Base-by-base conservation (phyloP, 2,329 filamentous ascomycete genomes). In the Colletotrichum brevisporum region DNA sequence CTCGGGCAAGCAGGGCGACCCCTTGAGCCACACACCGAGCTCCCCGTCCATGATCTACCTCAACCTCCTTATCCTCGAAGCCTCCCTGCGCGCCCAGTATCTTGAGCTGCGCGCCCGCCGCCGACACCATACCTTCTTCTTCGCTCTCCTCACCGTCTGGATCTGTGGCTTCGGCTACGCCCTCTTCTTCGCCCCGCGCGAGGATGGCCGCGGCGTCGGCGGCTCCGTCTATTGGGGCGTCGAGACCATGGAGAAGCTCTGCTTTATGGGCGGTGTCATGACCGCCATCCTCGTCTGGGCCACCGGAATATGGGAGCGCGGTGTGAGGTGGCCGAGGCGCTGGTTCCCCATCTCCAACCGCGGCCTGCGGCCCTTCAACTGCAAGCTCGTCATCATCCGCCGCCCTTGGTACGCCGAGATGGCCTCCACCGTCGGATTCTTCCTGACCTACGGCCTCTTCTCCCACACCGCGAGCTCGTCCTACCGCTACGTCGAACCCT, bases 141-240 rank as follows among this genome's bases (percentile, higher is more conserved):
- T 98, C 24, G 86, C 92, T 18, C 85, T 97, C 12, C 88, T 99
- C 31, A 88, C 88, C 4, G 77, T 91, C 31, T 99, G 96, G 96
- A 91, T 94, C 54, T 82, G 89, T 71, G 92, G 92, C 75, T 98
- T 98, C 82, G 90, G 90, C 72, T 98, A 98, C 81, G 92, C 94
- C 12, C 88, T 98, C 56, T 98, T 97, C 84, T 88, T 98, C 73
- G 92, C 94, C n/a, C 95, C 95, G n/a, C 90, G 95, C 73, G 95
- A 98, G 80, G 95, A 98, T 84, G 95, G 95, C 73, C 90, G 89
- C 73, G 95, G 95, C 45, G 90, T 97, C 6, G 96, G 96, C 60
- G 95, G 96, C 39, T 95, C 92, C 15, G 94, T 97, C 61, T 99
- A 99, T 85, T 98, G 95, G 95, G 91, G 97, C 31, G 89, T 98